Base-by-base conservation (phyloP, 192 early-diverging fungal species). In the Coemansia umbellata region DNA sequence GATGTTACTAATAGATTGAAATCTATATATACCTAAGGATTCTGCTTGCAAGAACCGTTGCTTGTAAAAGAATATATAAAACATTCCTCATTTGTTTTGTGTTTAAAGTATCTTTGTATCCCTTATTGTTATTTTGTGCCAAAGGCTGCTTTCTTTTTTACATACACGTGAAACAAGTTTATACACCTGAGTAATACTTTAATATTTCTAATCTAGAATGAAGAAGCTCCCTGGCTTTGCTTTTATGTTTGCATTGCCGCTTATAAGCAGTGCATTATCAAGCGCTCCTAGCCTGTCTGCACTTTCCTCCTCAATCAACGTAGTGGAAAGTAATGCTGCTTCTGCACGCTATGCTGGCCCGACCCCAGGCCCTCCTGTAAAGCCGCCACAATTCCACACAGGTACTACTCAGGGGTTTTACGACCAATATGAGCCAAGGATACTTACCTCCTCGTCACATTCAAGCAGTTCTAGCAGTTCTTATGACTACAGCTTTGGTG, bases 401-500 rank as follows among this genome's bases (percentile, higher is more conserved):
- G 24, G 24, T 8, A 5, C 43, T 2, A 26, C 9, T 13, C 17
- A 8, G 7, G 43, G 43, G 28, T 26, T 14, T 3, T 15, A n/a
- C 43, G 24, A 45, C 11, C 36, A 2, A 15, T 24, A 50, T 32
- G 33, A 24, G 24, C 10, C 43, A 7, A 35, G 41, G 31, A 8
- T n/a, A 1, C 15, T 28, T 5, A 6, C 37, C 0, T 18, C 26
- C 4, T 26, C 43, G 1, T 1, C 65, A 9, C n/a, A 35, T 17
- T 30, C 50, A 4, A 45, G 26, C 23, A 52, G 43, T 37, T 15
- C 14, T 31, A 56, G 45, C 52, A 59, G 50, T 56, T 47, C 47
- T 2, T 58, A 68, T 15, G 50, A 64, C 37, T 68, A 68, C 39
- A 68, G 60, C 53, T 64, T 59, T 57, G 60, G 24, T 6, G 65